phyloP scores from a whole-genome alignment of 306 rosid genomes.

The Cicer pinnatifidum region DNA sequence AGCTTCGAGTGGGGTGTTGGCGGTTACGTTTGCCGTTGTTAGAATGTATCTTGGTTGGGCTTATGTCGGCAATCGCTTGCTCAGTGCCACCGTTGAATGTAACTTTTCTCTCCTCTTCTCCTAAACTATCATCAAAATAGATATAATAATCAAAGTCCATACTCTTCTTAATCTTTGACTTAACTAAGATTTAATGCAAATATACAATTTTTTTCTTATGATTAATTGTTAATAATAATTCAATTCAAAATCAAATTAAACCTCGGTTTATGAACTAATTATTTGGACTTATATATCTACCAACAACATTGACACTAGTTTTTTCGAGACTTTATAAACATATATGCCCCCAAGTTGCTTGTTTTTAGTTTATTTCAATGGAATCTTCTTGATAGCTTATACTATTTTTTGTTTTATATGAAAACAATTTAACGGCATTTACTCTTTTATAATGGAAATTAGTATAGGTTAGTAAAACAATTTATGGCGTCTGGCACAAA shows the following conservation, averaged over 20 bases:
- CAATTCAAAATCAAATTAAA: neutral
- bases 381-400: neutral
- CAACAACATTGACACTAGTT: neutral
- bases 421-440: too few species aligned
- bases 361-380: neutral
- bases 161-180: too few species aligned
- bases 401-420: too few species aligned
- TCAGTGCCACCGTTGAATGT: constrained; percentile 98
- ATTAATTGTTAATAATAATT: neutral
- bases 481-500: too few species aligned
- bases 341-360: neutral
- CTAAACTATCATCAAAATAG: too few species aligned
- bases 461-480: neutral
- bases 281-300: neutral
- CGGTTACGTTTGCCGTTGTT: constrained; percentile 73
- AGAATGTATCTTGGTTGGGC: constrained; percentile 99
- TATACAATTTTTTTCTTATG: neutral
- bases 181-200: too few species aligned
- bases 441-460: neutral
- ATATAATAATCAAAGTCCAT: too few species aligned
- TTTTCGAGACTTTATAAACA: neutral
- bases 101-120: constrained; percentile 11
- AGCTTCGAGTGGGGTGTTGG: constrained; percentile 71
- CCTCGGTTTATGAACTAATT: neutral
- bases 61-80: constrained; percentile 89